Conservation (phyloP, 768 basidiomycete genomes). For the Tephrocybe sp. region DNA sequence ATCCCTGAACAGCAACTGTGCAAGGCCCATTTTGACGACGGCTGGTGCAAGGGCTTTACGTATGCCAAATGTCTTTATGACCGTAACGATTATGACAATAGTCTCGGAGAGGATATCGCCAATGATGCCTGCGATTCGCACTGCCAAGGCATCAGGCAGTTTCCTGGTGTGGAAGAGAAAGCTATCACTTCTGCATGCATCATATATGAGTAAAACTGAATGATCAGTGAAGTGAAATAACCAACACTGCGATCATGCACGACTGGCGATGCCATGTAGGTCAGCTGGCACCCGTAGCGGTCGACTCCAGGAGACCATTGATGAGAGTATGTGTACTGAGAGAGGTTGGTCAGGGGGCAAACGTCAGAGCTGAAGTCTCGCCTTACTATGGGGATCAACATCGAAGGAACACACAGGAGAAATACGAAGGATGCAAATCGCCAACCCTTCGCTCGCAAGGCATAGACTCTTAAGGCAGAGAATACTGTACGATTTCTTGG, state of each 20-base stretch:
- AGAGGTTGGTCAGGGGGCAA: too few species aligned
- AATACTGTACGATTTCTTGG: constrained; percentile 19
- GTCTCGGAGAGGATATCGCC: constrained; percentile 28
- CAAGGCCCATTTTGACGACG: constrained; percentile 22
- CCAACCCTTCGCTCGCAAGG: constrained; percentile 24
- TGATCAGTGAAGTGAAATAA: too few species aligned
- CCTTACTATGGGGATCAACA: constrained; percentile 25
- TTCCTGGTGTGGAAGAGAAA: too few species aligned
- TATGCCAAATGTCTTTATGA: constrained; percentile 25
- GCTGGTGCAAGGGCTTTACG: constrained; percentile 19
- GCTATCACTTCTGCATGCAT: too few species aligned
- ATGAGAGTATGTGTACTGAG: constrained; percentile 11
- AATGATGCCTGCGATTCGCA: constrained; percentile 27
- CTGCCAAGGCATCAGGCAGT: constrained; percentile 10
- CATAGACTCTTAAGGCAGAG: constrained; percentile 28
- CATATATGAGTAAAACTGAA: too few species aligned
- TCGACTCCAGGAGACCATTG: constrained; percentile 10
- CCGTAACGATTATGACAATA: constrained; percentile 29
- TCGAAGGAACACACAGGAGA: constrained; percentile 26
- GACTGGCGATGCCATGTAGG: constrained; percentile 5
- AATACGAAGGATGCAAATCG: constrained; percentile 24
- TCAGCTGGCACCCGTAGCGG: constrained; percentile 12
- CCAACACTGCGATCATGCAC: constrained; percentile 11
- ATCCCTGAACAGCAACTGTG: constrained; percentile 24
- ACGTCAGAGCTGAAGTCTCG: neutral